phyloP scores from a whole-genome alignment of 768 basidiomycete genomes.

The Fibroporia radiculosa region DNA sequence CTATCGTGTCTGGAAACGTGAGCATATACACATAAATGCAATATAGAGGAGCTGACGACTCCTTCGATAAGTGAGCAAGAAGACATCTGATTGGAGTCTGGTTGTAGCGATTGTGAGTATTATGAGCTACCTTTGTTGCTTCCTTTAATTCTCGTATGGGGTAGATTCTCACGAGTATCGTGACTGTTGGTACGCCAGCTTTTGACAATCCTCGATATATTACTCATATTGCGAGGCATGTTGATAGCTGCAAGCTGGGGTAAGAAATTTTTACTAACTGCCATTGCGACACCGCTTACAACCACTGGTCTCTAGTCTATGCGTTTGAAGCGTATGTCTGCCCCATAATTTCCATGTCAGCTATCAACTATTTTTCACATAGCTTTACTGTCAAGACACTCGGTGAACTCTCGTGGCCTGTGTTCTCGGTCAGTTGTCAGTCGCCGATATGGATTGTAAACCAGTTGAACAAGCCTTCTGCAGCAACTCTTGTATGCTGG shows the following conservation, averaged over 20 bases:
- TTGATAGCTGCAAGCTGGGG: neutral
- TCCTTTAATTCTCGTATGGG: neutral
- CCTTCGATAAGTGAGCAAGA: constrained; percentile 12
- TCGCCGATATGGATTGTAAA: neutral
- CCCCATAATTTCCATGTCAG: neutral
- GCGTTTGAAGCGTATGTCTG: neutral
- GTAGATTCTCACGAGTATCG: neutral
- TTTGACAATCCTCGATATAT: neutral
- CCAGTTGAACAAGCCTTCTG: neutral
- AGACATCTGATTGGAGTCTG: constrained; percentile 8
- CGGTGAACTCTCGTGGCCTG: neutral
- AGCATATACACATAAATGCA: neutral
- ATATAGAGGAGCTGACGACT: neutral
- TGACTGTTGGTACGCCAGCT: neutral
- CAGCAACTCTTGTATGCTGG: neutral
- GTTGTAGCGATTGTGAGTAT: constrained; percentile 14
- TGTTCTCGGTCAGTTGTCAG: neutral
- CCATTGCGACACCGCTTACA: too few species aligned
- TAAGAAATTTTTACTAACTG: neutral
- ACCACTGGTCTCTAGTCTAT: neutral
- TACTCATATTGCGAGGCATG: neutral
- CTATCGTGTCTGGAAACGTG: constrained; percentile 17
- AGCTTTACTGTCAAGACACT: neutral
- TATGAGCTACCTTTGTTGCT: neutral
- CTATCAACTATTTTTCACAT: neutral